phyloP scores from a whole-genome alignment of 1,284 basidiomycete species.

The Cystobasidium pallidum region DNA sequence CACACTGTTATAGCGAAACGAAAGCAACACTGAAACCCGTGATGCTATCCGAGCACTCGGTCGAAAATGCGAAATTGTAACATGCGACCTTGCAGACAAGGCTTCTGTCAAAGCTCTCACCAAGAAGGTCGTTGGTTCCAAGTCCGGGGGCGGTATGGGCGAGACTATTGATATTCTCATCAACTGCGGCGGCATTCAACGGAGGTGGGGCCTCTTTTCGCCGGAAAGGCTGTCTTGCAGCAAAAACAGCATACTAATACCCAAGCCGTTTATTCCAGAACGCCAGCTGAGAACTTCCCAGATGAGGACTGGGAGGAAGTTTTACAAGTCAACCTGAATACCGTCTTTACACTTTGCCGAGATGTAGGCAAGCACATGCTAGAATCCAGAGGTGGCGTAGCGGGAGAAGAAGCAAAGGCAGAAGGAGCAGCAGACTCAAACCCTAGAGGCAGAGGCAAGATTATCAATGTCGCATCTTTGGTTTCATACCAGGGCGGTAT shows the following conservation, averaged over 20 bases:
- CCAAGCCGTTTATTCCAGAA: constrained; percentile 58
- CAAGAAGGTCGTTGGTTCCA: constrained; percentile 45
- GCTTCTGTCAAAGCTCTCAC: constrained; percentile 67
- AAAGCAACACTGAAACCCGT: constrained; percentile 60
- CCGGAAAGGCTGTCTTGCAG: no score
- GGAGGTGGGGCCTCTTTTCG: no score
- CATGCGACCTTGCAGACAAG: constrained; percentile 75
- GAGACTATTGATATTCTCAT: constrained; percentile 78
- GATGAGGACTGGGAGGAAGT: constrained; percentile 84
- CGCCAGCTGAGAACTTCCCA: constrained; percentile 76
- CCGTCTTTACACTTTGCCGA: constrained; percentile 74
- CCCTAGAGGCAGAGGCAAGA: constrained; percentile 69
- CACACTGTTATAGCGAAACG: constrained; percentile 61
- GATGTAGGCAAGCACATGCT: constrained; percentile 80
- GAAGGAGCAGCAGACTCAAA: constrained; percentile 43
- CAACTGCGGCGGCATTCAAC: constrained; percentile 93
- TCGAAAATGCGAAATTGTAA: constrained; percentile 62
- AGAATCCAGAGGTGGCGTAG: constrained; percentile 54
- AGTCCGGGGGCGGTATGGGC: constrained; percentile 63
- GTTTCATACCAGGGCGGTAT: constrained; percentile 77
- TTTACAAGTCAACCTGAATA: constrained; percentile 72
- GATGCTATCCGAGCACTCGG: constrained; percentile 63
- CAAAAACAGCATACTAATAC: not conserved
- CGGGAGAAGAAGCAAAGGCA: constrained; percentile 47
- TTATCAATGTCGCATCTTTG: constrained; percentile 79